Base-by-base conservation (phyloP, 2,329 filamentous ascomycete genomes). In the Colletotrichum sidae region DNA sequence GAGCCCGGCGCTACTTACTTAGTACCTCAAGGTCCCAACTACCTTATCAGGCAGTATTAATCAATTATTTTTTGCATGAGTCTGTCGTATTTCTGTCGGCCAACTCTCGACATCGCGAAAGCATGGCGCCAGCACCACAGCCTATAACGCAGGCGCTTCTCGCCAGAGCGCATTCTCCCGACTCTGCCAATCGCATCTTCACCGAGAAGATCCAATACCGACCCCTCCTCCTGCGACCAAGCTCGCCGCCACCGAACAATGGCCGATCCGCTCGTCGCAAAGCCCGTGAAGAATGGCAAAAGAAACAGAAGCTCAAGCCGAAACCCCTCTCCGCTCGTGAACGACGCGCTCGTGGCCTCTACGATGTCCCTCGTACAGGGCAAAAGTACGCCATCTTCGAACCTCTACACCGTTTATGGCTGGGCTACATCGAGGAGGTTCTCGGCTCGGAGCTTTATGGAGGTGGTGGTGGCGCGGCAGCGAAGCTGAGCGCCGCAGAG, bases 401-500 rank as follows among this genome's bases (percentile, higher is more conserved):
- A 70, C 91, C 91, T 0, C 79, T 99, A 70, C 88, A 96, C 75
- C 77, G 78, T 13, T 81, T 99, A 68, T 99, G 96, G 96, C 78
- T 89, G 42, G 89, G 87, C 3, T 99, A 99, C 77, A 91, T 96
- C 73, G 87, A 89, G 58, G 94, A 97, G 70, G 81, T 97, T 0
- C 79, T 98, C 1, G 91, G 90, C 6, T 74, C 87, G 60, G 85
- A 87, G 67, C 75, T 88, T 2, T 83, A 83, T 67, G 80, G 81
- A 1, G 83, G 90, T 15, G 87, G 86, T 0, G 80, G 86, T 3
- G 78, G 78, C 6, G 85, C 90, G 2, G 92, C 90, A 6, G 91
- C 91, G 5, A 92, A 96, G 77, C 80, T 99, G 39, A 89, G 88
- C 49, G 93, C 90, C 62, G 95, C 94, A 2, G 96, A 99, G 78